phyloP scores from a whole-genome alignment of 805 yeast genomes.

The Wickerhamomyces pijperi region DNA sequence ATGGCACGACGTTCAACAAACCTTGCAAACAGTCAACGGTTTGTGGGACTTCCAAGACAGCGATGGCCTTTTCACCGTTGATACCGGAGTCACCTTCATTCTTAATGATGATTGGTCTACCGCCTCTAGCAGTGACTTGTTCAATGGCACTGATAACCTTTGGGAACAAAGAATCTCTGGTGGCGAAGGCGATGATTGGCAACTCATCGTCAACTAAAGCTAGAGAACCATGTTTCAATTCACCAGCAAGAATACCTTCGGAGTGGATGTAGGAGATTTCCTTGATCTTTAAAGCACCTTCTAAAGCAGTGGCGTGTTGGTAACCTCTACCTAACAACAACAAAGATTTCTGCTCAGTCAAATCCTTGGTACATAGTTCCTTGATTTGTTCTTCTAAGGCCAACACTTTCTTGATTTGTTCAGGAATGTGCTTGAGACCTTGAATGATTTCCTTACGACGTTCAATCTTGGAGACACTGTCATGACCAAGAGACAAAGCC shows the following conservation, averaged over 20 bases:
- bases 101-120: constrained; percentile 89
- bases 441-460: constrained; percentile 82
- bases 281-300: constrained; percentile 96
- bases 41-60: constrained; percentile 80
- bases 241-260: constrained; percentile 99
- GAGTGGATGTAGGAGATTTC: constrained; percentile 98
- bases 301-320: constrained; percentile 94
- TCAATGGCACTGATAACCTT: constrained; percentile 91
- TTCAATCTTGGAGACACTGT: constrained; percentile 60
- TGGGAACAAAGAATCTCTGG: constrained; percentile 95
- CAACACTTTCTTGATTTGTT: constrained; percentile 72
- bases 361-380: constrained; percentile 56
- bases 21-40: constrained; percentile 99
- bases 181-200: constrained; percentile 93
- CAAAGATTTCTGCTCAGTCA: constrained; percentile 77
- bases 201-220: constrained; percentile 90
- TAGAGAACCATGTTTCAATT: constrained; percentile 94
- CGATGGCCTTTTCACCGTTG: constrained; percentile 43
- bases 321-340: constrained; percentile 93
- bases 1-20: constrained; percentile 81
- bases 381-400: constrained; percentile 64
- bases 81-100: constrained; percentile 67
- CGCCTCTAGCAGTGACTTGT: constrained; percentile 95
- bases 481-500: constrained; percentile 90
- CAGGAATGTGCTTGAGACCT: constrained; percentile 76